Evolutionary conservation across 1,139 yeast genomes (phyloP).

Genomic region (Hanseniaspora uvarum): DNA sequence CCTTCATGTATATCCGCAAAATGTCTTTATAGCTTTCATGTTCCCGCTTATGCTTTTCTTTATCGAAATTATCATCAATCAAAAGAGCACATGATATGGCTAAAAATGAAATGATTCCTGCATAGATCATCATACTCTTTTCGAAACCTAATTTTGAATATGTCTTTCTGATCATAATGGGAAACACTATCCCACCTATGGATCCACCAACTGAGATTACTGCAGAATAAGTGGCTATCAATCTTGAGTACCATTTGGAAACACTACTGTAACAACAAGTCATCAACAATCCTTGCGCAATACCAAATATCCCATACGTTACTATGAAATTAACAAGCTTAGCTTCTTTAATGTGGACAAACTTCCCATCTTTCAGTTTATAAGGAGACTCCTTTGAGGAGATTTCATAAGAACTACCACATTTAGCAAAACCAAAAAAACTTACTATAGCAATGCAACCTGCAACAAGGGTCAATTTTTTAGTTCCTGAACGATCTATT

Average conservation of each 20-base stretch:
- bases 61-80: slow-evolving; percentile 33
- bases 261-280: slow-evolving; percentile 48
- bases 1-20: slow-evolving; percentile 25
- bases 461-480: slow-evolving; percentile 34
- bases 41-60: slow-evolving; percentile 34
- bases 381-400: not conserved
- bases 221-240: slow-evolving; percentile 10
- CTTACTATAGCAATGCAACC: slow-evolving; percentile 40
- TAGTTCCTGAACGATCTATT: slow-evolving; percentile 44
- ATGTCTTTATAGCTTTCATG: slow-evolving; percentile 21
- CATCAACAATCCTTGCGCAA: slow-evolving; percentile 36
- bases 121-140: slow-evolving; percentile 54
- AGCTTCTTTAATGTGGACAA: not conserved
- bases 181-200: slow-evolving; percentile 54
- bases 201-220: slow-evolving; percentile 26
- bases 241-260: slow-evolving; percentile 46
- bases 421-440: slow-evolving; percentile 43
- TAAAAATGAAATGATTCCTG: slow-evolving; percentile 38
- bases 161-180: slow-evolving; percentile 47
- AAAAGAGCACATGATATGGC: slow-evolving; percentile 3
- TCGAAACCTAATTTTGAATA: slow-evolving; percentile 47
- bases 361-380: not conserved
- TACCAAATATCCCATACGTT: slow-evolving; percentile 7
- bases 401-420: slow-evolving; percentile 25
- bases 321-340: slow-evolving; percentile 4